These are phyloP conservation scores for Alternaria dauci DNA, from an alignment of 2,329 filamentous ascomycete genomes.

Conservation along the genomic window DNA sequence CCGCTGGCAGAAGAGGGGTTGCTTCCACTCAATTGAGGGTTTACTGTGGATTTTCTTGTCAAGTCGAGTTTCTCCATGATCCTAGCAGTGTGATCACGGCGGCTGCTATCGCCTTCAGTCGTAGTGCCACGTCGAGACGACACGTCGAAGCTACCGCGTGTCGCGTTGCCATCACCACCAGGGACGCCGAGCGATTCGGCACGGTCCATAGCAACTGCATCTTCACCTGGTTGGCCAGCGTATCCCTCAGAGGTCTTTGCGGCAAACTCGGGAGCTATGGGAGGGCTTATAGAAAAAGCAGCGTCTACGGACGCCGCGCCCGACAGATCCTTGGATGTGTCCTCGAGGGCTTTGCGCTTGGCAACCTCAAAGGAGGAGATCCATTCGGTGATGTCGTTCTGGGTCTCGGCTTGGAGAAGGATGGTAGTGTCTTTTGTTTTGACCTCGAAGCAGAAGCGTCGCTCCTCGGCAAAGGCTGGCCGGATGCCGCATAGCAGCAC, in stretches of 20 bases:
- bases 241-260: constrained; percentile 77
- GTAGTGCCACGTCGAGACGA: constrained; percentile 60
- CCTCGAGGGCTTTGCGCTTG: constrained; percentile 90
- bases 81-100: constrained; percentile 81
- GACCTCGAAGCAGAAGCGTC: constrained; percentile 96
- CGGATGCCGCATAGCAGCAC: constrained; percentile 93
- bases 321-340: constrained; percentile 63
- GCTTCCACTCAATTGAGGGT: constrained; percentile 54
- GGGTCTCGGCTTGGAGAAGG: constrained; percentile 90
- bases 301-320: constrained; percentile 65
- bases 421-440: constrained; percentile 96
- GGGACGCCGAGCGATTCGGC: constrained; percentile 71
- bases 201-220: constrained; percentile 65
- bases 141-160: constrained; percentile 78
- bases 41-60: constrained; percentile 77
- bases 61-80: constrained; percentile 94
- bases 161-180: constrained; percentile 62
- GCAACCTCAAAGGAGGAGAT: constrained; percentile 91
- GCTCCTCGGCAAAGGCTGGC: constrained; percentile 89
- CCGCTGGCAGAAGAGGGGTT: constrained; percentile 59
- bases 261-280: constrained; percentile 88
- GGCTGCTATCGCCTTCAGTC: constrained; percentile 74
- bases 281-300: constrained; percentile 91
- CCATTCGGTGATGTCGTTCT: constrained; percentile 92
- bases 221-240: constrained; percentile 62